Percentiles rank a stretch among this genome's conserved stretches.
Evolutionary conservation across 768 basidiomycete genomes (phyloP).

Genomic region (Rhizopogon vulgaris): DNA sequence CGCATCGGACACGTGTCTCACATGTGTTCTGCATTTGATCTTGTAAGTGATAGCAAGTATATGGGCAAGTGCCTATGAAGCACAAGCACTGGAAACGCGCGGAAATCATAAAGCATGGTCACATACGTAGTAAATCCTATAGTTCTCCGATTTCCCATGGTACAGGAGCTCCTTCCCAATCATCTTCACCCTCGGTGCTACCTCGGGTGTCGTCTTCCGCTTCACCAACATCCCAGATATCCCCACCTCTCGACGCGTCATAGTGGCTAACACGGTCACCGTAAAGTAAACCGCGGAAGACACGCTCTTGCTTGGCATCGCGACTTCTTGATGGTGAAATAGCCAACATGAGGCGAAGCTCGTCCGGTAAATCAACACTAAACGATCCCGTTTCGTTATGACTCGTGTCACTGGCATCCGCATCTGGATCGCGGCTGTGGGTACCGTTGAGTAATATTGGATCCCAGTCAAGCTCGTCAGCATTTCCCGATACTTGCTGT

Average conservation of each 20-base stretch:
- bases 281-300: constrained; percentile 57
- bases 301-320: constrained; percentile 39
- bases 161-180: constrained; percentile 78
- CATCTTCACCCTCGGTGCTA: constrained; percentile 49
- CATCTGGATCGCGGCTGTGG: constrained; percentile 17
- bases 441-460: constrained; percentile 20
- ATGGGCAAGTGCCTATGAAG: constrained; percentile 17
- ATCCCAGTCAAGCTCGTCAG: constrained; percentile 22
- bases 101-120: constrained; percentile 15
- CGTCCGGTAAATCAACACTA: constrained; percentile 58
- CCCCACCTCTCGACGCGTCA: constrained; percentile 58
- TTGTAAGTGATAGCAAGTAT: constrained; percentile 18
- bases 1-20: constrained; percentile 18
- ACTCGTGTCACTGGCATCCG: constrained; percentile 16
- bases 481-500: constrained; percentile 8
- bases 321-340: constrained; percentile 43
- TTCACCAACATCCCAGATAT: constrained; percentile 76
- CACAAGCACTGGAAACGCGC: constrained; percentile 26
- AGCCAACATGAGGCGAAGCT: constrained; percentile 58
- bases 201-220: constrained; percentile 31
- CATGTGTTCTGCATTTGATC: constrained; percentile 14
- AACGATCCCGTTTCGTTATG: constrained; percentile 34
- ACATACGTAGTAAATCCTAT: constrained; percentile 33
- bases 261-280: constrained; percentile 51
- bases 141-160: constrained; percentile 79